phyloP scores from a whole-genome alignment of 371 early-diverging fungal species.

The Apophysomyces variabilis region DNA sequence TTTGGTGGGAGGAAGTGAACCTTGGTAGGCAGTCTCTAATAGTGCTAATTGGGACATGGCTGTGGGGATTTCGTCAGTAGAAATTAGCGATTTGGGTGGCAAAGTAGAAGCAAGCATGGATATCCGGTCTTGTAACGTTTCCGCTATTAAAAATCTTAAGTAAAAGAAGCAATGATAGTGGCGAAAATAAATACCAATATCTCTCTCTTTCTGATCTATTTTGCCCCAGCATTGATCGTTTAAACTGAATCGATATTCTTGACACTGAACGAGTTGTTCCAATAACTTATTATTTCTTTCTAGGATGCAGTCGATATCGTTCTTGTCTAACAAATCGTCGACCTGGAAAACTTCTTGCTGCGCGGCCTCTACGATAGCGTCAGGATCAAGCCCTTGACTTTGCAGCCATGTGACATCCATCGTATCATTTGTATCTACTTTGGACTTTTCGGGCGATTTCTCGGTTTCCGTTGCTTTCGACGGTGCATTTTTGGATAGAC shows the following conservation, averaged over 20 bases:
- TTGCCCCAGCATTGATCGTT: slow-evolving; percentile 31
- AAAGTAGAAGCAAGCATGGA: slow-evolving; percentile 37
- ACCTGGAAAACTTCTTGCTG: slow-evolving; percentile 19
- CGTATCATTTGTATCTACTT: slow-evolving; percentile 13
- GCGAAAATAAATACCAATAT: slow-evolving; percentile 32
- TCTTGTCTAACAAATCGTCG: slow-evolving; percentile 19
- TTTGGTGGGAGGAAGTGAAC: slow-evolving; percentile 57
- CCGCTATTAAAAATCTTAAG: slow-evolving; percentile 28
- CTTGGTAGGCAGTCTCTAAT: slow-evolving; percentile 54
- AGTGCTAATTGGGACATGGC: slow-evolving; percentile 54
- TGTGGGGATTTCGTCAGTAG: slow-evolving; percentile 42
- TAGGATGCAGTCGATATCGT: slow-evolving; percentile 23
- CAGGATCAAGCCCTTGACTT: slow-evolving; percentile 42
- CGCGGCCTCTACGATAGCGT: slow-evolving; percentile 33
- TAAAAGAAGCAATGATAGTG: slow-evolving; percentile 1
- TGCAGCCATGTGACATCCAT: slow-evolving; percentile 44
- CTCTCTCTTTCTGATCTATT: slow-evolving; percentile 34
- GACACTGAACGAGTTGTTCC: slow-evolving; percentile 33
- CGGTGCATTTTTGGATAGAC: neutral
- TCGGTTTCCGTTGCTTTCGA: neutral
- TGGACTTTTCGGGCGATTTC: neutral
- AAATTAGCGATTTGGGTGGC: slow-evolving; percentile 48
- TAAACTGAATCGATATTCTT: slow-evolving; percentile 43
- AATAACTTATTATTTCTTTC: slow-evolving; percentile 40
- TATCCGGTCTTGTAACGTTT: slow-evolving; percentile 47